Conservation (phyloP, 208 protist genomes). For the Trypanosoma congolense region DNA sequence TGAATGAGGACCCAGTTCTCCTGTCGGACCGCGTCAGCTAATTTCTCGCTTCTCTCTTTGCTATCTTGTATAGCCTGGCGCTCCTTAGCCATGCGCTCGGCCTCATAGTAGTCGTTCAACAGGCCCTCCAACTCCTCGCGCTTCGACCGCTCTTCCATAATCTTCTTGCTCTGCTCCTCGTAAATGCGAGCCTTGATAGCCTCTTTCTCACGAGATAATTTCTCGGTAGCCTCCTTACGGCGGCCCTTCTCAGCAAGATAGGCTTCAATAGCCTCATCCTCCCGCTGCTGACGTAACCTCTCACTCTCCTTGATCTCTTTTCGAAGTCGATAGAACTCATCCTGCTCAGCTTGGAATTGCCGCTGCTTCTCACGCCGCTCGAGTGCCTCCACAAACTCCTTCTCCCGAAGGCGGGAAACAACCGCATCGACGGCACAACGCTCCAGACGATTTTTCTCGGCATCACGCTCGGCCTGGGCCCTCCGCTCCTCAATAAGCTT, state of each 20-base stretch:
- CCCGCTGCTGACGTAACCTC: slow-evolving; percentile 62
- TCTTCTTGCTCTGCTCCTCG: slow-evolving; percentile 76
- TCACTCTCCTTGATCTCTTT: slow-evolving; percentile 70
- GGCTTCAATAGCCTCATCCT: slow-evolving; percentile 73
- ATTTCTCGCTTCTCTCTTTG: slow-evolving; percentile 66
- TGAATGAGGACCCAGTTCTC: slow-evolving; percentile 82
- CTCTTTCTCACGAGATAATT: slow-evolving; percentile 67
- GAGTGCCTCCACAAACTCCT: slow-evolving; percentile 74
- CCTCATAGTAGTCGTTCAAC: slow-evolving; percentile 87
- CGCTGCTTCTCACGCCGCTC: slow-evolving; percentile 71
- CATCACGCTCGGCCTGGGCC: slow-evolving; percentile 43
- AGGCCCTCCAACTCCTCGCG: slow-evolving; percentile 83
- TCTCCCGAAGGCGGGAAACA: slow-evolving; percentile 78
- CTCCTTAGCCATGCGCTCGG: slow-evolving; percentile 81
- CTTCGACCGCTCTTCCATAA: slow-evolving; percentile 75
- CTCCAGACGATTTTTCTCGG: slow-evolving; percentile 64
- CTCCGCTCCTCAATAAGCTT: slow-evolving; percentile 72
- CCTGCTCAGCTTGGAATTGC: slow-evolving; percentile 66
- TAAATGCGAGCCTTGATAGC: slow-evolving; percentile 68
- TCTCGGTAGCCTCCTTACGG: slow-evolving; percentile 66
- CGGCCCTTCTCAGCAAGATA: slow-evolving; percentile 74
- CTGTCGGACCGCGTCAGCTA: slow-evolving; percentile 42
- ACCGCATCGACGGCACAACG: slow-evolving; percentile 86
- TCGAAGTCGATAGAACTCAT: slow-evolving; percentile 76
- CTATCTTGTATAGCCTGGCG: slow-evolving; percentile 47